Evolutionary conservation across 768 basidiomycete genomes (phyloP), one percentile per base, ranked within the genome.

Genomic region (Scleroderma citrinum): DNA sequence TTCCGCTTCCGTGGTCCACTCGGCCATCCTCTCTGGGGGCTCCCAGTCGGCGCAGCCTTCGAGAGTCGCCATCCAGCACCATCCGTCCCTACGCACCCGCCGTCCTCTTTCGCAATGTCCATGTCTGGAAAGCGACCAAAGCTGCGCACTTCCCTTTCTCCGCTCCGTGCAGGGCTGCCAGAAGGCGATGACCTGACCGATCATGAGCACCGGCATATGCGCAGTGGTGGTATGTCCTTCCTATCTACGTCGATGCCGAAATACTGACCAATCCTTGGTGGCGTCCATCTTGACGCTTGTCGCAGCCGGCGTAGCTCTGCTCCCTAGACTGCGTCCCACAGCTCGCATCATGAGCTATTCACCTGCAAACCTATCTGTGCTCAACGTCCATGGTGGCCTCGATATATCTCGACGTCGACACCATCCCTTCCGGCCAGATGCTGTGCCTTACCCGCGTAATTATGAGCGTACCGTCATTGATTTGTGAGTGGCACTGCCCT

Each of bases 391-490:
- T 37, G 52, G 55, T 13, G 52, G 55, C 23, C 44, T 50, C 20
- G 54, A 53, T 17, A 20, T 30, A 30, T 61, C 60, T 35, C 60
- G 57, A 26, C 76, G 76, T 60, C 76, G 74, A 52, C 77, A 86
- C 50, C 85, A 87, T 62, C 70, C 77, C 13, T 80, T 70, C 56
- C 53, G 62, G 5, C 59, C 62, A 32, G 59, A 71, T 14, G 75
- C 77, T 41, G 84, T 81, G 5, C 85, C 86, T 12, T 88, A 86
- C 60, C 85, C 86, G 7, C 71, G 82, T 53, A 78, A 74, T 57
- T 87, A 84, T 58, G 83, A 81, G 49, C 66, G 75, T 16, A 73
- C 77, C 29, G 77, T 80, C 34, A 61, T 86, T 21, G 86, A 87
- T 67, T 59, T 83, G 85, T 87, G 60, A n/a, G 21, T 30, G 7